Evolutionary conservation across 2,329 filamentous ascomycete genomes (phyloP), one percentile per base, ranked within the genome.

Genomic region (Mycocentrospora acerina): DNA sequence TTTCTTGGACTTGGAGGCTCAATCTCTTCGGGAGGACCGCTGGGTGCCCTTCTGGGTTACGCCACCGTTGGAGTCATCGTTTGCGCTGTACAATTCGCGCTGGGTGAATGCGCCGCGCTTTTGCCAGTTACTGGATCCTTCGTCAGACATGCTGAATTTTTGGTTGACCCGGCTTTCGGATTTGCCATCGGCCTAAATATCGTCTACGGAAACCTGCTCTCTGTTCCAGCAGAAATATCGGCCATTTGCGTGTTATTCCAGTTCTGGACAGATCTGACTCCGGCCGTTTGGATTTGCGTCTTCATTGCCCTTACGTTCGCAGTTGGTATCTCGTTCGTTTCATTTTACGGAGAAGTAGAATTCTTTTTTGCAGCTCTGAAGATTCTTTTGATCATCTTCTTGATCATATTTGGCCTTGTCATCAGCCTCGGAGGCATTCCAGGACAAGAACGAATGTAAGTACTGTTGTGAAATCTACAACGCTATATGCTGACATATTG

Each of bases 191-290:
- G 57, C 2, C 76, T 82, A 78, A 72, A 81, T 72, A 63, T 82
- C 76, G 64, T 83, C 78, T 46, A 81, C 60, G 24, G 73, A 68
- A 36, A 78, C 76, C 35, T 83, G 62, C 66, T 82, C 64, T 58
- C 44, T 29, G 49, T 68, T 10, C 66, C 66, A 8, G 53, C 57
- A 7, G 55, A 61, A 33, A 57, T 60, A 15, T 51, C 48, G n/a
- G 57, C 57, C 8, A 57, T 56, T 11, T 55, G 53, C 17, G 52
- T 59, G 1, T 32, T 61, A 6, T 53, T 62, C 27, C 44, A 55
- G 28, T 62, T 42, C 32, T 62, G 57, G 57, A 55, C 53, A 3
- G 50, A 59, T 37, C 14, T 67, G 24, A 67, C 67, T 33, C 52
- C 57, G 4, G 53, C 59, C 3, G 43, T 67, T 4, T 67, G 59